Base-by-base conservation (phyloP, 495 filamentous ascomycete genomes). In the Penicillium nucicola region DNA sequence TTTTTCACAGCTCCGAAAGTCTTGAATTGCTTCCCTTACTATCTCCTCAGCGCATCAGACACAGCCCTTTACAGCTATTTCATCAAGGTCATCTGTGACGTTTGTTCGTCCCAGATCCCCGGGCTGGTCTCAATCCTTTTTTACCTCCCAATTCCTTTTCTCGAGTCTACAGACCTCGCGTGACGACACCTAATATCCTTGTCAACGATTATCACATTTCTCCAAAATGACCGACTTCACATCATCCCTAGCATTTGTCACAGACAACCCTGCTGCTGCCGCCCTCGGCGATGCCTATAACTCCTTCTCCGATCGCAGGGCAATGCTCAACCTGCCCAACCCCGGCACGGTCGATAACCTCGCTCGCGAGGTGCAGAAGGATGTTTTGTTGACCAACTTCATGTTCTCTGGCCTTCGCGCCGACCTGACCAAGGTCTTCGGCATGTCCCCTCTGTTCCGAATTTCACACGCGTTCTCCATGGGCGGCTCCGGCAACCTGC, bases 401-500 rank as follows among this genome's bases (percentile, higher is more conserved):
- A 93, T 92, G 82, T 97, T 97, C 79, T 81, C 88, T 15, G 95
- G 95, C 48, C 80, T 99, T 65, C 87, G 90, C 55, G 95, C 93
- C 62, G 95, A 99, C 69, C 72, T 97, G 62, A 96, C 87, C 55
- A 99, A 97, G 80, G 85, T 88, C 58, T 92, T 97, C 74, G 89
- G 89, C 77, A 80, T 96, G 63, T 80, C 84, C 55, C 95, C 93
- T 39, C 75, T 97, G 61, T 99, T 99, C 80, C 92, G 97, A 70
- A 86, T 96, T 51, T 96, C 92, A 42, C 95, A 99, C 78, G 86
- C 92, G 44, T 93, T 99, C 67, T 82, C 92, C 25, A 89, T 96
- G 84, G 92, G 95, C 49, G 81, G 81, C 13, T 87, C 93, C 63
- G 83, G 85, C 42, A 77, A 74, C 53, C 72, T 92, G 66, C 89